Conservation (phyloP, 1,284 basidiomycete species). For the Vanrija sp. region DNA sequence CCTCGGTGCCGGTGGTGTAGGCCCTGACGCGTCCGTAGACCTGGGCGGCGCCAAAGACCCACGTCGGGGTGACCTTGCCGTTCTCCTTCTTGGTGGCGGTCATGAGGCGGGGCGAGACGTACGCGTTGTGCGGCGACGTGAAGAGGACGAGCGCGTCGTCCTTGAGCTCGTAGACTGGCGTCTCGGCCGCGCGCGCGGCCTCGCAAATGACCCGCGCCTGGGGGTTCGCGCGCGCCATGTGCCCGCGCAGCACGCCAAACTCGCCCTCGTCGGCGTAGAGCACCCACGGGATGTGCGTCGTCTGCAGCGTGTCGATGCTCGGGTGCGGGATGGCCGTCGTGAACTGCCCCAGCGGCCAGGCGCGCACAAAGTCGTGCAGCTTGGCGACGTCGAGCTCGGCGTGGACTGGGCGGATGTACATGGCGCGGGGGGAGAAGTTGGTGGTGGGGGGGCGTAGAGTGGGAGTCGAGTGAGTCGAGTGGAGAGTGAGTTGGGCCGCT, state of each 20-base stretch:
- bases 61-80: conserved; percentile 46
- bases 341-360: conserved; percentile 49
- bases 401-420: conserved; percentile 51
- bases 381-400: conserved; percentile 45
- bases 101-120: conserved; percentile 44
- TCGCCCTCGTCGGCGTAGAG: conserved; percentile 28
- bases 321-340: conserved; percentile 46
- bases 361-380: conserved; percentile 45
- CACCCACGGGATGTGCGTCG: conserved; percentile 51
- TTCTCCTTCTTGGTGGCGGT: conserved; percentile 31
- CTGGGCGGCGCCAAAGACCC: conserved; percentile 45
- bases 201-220: conserved; percentile 38
- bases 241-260: conserved; percentile 26
- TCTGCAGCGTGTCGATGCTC: conserved; percentile 41
- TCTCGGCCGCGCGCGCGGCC: background rate
- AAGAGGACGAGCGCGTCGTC: conserved; percentile 44
- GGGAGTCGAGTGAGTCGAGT: background rate
- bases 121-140: conserved; percentile 35
- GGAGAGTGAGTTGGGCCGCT: too few species aligned
- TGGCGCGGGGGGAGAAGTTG: conserved; percentile 22
- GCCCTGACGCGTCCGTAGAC: conserved; percentile 38
- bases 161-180: conserved; percentile 5
- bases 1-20: conserved; percentile 16
- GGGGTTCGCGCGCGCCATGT: conserved; percentile 45
- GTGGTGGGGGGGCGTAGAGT: background rate